Conservation (phyloP, 768 basidiomycete species). For the Megacollybia marginata region DNA sequence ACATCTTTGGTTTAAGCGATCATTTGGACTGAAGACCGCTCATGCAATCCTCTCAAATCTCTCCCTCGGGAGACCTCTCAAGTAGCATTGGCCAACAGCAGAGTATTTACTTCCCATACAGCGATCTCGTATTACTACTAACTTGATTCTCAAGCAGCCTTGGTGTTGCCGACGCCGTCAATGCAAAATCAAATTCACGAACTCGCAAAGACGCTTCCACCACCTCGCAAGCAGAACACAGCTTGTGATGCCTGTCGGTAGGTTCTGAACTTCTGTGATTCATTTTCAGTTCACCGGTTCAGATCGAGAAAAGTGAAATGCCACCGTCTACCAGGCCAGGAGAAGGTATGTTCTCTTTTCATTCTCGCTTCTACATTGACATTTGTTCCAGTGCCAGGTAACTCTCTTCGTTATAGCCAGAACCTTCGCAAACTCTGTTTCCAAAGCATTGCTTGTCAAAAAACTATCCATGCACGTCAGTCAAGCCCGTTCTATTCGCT, state of each 20-base stretch:
- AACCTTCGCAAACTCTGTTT: constrained; percentile 10
- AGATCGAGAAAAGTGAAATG: constrained; percentile 88
- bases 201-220: constrained; percentile 70
- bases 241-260: constrained; percentile 79
- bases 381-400: constrained; percentile 57
- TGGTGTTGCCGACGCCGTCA: constrained; percentile 54
- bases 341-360: constrained; percentile 49
- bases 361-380: constrained; percentile 9
- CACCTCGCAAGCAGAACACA: constrained; percentile 88
- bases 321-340: constrained; percentile 72
- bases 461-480: constrained; percentile 89
- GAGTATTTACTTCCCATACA: background rate
- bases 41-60: no score
- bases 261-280: no score
- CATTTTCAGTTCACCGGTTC: no score
- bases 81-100: background rate
- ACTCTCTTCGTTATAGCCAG: constrained; percentile 9
- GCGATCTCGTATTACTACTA: constrained; percentile 3
- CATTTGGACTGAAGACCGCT: no score
- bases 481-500: constrained; percentile 8
- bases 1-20: no score
- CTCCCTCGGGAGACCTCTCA: background rate
- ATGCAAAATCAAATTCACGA: constrained; percentile 82
- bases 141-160: constrained; percentile 28
- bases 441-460: constrained; percentile 76